A percentile compares a stretch with the other conserved stretches of the same genome.
Conservation (phyloP, 2,329 filamentous ascomycete genomes). For the Microthyrium microscopicum region DNA sequence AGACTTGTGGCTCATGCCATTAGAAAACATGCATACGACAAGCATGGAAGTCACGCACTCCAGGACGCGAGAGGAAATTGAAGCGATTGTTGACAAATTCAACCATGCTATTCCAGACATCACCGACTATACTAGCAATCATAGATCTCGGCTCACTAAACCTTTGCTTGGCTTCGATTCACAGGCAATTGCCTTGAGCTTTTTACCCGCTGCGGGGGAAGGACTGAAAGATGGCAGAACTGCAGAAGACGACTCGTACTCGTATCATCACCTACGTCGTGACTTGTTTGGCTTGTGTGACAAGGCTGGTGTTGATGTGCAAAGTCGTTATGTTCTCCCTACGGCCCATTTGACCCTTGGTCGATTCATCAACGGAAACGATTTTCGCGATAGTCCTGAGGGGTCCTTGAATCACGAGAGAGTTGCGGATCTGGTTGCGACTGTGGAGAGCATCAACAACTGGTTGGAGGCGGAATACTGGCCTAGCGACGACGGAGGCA, state of each 20-base stretch:
- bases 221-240: slow-evolving; percentile 17
- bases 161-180: slow-evolving; percentile 73
- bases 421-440: slow-evolving; percentile 47
- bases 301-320: slow-evolving; percentile 49
- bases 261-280: slow-evolving; percentile 77
- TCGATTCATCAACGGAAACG: slow-evolving; percentile 54
- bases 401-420: slow-evolving; percentile 31
- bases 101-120: slow-evolving; percentile 40
- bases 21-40: slow-evolving; percentile 66
- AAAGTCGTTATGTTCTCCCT: slow-evolving; percentile 71
- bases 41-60: slow-evolving; percentile 73
- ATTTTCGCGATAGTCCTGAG: slow-evolving; percentile 33
- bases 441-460: slow-evolving; percentile 59
- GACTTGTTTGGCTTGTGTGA: slow-evolving; percentile 52
- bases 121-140: slow-evolving; percentile 42
- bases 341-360: slow-evolving; percentile 81
- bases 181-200: slow-evolving; percentile 72
- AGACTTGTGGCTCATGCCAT: slow-evolving; percentile 81
- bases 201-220: slow-evolving; percentile 62
- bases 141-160: slow-evolving; percentile 62
- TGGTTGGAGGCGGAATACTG: slow-evolving; percentile 60
- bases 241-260: slow-evolving; percentile 46
- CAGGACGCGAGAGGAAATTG: slow-evolving; percentile 52
- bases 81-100: slow-evolving; percentile 41
- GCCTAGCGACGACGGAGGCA: slow-evolving; percentile 32